phyloP scores from a whole-genome alignment of 305 asterid genomes.

The Fraxinus greggii region DNA sequence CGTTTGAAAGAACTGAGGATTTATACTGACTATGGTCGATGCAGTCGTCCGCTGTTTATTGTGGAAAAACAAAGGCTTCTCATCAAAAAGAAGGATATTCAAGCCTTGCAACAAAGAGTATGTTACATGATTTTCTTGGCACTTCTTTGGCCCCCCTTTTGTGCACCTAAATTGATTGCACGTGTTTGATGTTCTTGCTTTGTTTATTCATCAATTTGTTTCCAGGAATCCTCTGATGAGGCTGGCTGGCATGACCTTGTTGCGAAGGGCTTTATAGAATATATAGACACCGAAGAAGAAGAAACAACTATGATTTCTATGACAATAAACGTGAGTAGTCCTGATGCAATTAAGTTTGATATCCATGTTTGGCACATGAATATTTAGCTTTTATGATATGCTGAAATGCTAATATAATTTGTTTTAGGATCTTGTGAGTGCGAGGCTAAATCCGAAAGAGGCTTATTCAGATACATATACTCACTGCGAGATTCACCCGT shows the following conservation, averaged over 20 bases:
- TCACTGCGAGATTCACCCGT: conserved; percentile 98
- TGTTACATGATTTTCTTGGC: conserved; percentile 24
- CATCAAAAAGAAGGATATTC: conserved; percentile 78
- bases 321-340: conserved; percentile 77
- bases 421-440: conserved; percentile 71
- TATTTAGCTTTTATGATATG: conserved; percentile 7
- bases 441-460: conserved; percentile 69
- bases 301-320: conserved; percentile 99
- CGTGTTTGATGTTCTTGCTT: conserved; percentile 1
- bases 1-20: conserved; percentile 90
- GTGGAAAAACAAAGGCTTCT: conserved; percentile 91
- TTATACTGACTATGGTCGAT: conserved; percentile 96
- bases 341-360: conserved; percentile 1
- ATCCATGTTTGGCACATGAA: background rate
- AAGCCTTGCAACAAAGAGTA: conserved; percentile 86
- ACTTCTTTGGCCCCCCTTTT: background rate
- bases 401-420: conserved; percentile 29
- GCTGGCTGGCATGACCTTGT: conserved; percentile 93
- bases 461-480: conserved; percentile 91
- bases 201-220: conserved; percentile 20
- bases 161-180: background rate
- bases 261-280: conserved; percentile 82
- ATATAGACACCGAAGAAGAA: conserved; percentile 92
- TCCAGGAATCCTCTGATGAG: conserved; percentile 86
- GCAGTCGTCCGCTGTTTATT: conserved; percentile 97